Base-by-base conservation (phyloP, 768 basidiomycete genomes). In the Lentinula aciculospora region DNA sequence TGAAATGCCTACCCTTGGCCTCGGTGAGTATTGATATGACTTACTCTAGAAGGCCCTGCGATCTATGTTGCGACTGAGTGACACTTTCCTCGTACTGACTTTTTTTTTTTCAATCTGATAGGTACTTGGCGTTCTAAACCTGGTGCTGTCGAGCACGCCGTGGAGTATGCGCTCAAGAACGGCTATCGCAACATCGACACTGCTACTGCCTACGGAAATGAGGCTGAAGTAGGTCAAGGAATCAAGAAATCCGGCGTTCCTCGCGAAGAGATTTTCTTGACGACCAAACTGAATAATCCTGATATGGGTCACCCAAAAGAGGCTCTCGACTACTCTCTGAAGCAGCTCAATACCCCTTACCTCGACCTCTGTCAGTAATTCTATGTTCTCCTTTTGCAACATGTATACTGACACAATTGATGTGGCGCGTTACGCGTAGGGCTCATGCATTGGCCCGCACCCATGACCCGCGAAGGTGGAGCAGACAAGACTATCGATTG, bases 371-470 rank as follows among this genome's bases (percentile, higher is more conserved):
- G 87, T 83, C 66, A 64, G 75, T 70, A 61, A 19, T 62, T 67
- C 61, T 46, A 66, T 61, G 58, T 59, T 25, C 5, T 45, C 31
- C 13, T 44, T 13, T 4, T 42, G 17, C 45, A 23, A 1, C 21
- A 13, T 21, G 12, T 49, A 25, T 17, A n/a, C 37, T 39, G 28
- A 32, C 8, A 37, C 12, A 13, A 28, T 34, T 32, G 19, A 8
- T n/a, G n/a, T n/a, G n/a, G 3, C 29, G 19, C 27, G 21, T 44
- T 54, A 4, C 34, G 27, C 25, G 25, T 58, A 86, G 85, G 83
- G 81, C 74, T 90, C 58, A 83, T 91, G 80, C 89, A 91, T 71
- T 91, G 89, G 90, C 92, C 91, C 13, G 82, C 86, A 19, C 86
- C 89, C 32, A 82, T 89, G 82, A 81, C 79, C 10, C 63, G 64